Evolutionary conservation across 305 asterid genomes (phyloP), one percentile per base, ranked within the genome.

Genomic region (Solanum aculeatissimum): DNA sequence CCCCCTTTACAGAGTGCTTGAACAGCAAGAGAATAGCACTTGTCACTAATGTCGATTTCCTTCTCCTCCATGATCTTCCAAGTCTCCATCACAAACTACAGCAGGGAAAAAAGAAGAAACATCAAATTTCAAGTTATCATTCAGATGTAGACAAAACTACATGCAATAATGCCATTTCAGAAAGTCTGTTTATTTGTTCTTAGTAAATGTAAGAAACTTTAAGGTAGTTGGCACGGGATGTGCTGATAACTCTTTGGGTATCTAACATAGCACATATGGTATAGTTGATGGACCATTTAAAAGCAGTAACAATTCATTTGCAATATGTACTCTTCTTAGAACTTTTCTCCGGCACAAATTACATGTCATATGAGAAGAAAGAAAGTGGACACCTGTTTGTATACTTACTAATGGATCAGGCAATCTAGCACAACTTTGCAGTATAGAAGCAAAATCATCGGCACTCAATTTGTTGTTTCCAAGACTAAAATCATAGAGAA

Each of bases 1-100:
- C 98, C 99, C 83, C 97, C 97, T 89, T 89, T 92, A 82, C 97
- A 92, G 57, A 96, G 95, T 89, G 98, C 94, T 87, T 86, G 90
- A 25, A 92, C 80, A 21, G 91, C 89, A 78, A 89, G 90, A 70
- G 90, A 85, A 85, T 88, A 91, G 80, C 95, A 90, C 86, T 87
- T 89, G 43, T 90, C 93, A 81, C 88, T 91, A 80, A 88, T 69
- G 69, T 88, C 84, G 74, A 96, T 89, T 86, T 89, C 91, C 84
- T 91, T 93, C 69, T 92, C 97, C 90, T 83, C 85, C 96, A 93
- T 92, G 85, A 89, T 80, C 80, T 86, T 92, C 98, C 98, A 94
- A 29, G 93, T 91, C 88, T 92, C 94, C 92, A 92, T 80, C 54
- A 89, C 96, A 90, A 96, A 96, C 98, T 96, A 94, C 94, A 92